Percentiles rank a stretch among this genome's conserved stretches.
Evolutionary conservation across 2,329 filamentous ascomycete genomes (phyloP).

Genomic region (Talaromyces sp.): DNA sequence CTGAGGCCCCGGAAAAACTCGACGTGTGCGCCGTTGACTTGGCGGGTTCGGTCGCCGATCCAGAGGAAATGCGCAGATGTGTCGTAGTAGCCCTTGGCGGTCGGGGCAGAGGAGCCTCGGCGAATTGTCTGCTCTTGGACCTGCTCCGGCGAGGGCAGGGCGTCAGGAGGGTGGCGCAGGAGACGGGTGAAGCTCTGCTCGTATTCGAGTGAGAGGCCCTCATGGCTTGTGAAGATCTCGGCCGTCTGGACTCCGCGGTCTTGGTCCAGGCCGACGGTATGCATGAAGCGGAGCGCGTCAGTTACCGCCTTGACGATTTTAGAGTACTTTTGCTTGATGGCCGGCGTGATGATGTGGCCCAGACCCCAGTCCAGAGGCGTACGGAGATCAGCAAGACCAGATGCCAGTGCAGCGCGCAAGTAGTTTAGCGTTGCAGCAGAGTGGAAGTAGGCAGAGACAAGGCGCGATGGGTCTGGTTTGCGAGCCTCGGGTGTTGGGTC

Average conservation of each 20-base stretch:
- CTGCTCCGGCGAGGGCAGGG: slow-evolving; percentile 18
- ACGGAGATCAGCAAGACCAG: slow-evolving; percentile 89
- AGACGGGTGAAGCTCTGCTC: slow-evolving; percentile 80
- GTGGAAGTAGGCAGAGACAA: slow-evolving; percentile 92
- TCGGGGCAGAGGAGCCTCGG: slow-evolving; percentile 19
- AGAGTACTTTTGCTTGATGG: slow-evolving; percentile 79
- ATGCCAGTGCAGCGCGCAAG: slow-evolving; percentile 73
- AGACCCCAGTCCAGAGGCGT: slow-evolving; percentile 91
- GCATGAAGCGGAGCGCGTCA: slow-evolving; percentile 90
- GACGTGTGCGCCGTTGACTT: slow-evolving; percentile 87
- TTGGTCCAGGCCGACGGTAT: slow-evolving; percentile 83
- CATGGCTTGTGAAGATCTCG: slow-evolving; percentile 92
- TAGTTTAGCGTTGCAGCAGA: slow-evolving; percentile 94
- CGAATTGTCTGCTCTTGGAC: slow-evolving; percentile 19
- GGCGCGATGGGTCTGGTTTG: slow-evolving; percentile 71
- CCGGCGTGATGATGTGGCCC: slow-evolving; percentile 80
- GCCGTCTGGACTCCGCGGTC: slow-evolving; percentile 81
- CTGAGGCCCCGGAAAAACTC: slow-evolving; percentile 96
- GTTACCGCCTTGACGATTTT: slow-evolving; percentile 79
- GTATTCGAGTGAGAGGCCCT: slow-evolving; percentile 90
- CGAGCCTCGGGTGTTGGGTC: slow-evolving; percentile 60
- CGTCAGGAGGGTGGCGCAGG: slow-evolving; percentile 58
- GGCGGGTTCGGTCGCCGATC: slow-evolving; percentile 94
- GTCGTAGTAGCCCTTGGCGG: slow-evolving; percentile 71
- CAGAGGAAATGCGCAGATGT: slow-evolving; percentile 96